A percentile compares a stretch with the other conserved stretches of the same genome.
phyloP scores from a whole-genome alignment of 352 stramenopile species.

The Phytopythium litorale region DNA sequence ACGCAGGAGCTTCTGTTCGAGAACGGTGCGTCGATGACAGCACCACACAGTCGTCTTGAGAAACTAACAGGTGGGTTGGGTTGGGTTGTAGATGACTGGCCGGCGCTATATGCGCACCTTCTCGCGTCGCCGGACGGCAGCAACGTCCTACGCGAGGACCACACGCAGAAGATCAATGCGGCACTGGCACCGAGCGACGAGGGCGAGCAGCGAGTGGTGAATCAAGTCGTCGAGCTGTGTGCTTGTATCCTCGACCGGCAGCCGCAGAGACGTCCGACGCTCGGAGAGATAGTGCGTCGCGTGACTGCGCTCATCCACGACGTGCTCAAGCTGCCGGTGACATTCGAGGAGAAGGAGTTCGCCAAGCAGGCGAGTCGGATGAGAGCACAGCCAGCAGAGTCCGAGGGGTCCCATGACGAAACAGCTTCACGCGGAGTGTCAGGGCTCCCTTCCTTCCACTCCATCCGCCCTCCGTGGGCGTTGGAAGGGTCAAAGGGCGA shows the following conservation, averaged over 20 bases:
- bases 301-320: constrained; percentile 23
- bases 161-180: constrained; percentile 29
- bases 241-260: constrained; percentile 28
- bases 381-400: neutral
- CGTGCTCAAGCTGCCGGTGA: constrained; percentile 22
- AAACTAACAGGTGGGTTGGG: neutral
- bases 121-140: constrained; percentile 23
- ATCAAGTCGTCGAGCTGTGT: constrained; percentile 20
- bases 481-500: neutral
- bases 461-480: neutral
- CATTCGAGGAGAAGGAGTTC: constrained; percentile 20
- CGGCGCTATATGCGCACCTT: constrained; percentile 55
- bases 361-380: neutral
- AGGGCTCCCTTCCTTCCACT: neutral
- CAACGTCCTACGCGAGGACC: constrained; percentile 34
- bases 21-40: constrained; percentile 24
- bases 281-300: constrained; percentile 14
- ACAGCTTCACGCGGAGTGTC: neutral
- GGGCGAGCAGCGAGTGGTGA: constrained; percentile 27
- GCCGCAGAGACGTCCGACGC: constrained; percentile 18
- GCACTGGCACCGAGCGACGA: constrained; percentile 25
- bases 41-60: neutral
- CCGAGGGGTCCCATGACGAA: neutral
- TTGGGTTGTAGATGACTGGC: constrained; percentile 47
- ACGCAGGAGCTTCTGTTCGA: constrained; percentile 64